Evolutionary conservation across 169 alveolate genomes (phyloP).

Genomic region (Plasmodium sp.): DNA sequence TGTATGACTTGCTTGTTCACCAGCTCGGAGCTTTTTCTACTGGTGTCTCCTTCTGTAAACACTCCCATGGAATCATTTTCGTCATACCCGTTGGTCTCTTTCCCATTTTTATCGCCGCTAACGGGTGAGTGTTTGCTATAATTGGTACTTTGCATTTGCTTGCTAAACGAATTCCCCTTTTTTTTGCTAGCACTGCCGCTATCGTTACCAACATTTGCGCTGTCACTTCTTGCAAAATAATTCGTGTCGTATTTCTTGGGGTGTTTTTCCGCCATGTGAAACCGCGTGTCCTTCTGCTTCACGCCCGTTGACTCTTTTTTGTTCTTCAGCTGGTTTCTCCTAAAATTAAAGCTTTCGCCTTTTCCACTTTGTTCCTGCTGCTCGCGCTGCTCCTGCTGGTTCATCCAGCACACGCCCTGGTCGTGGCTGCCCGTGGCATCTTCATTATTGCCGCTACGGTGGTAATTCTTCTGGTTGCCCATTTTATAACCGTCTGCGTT

Average conservation of each 20-base stretch:
- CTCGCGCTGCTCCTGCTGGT: not conserved
- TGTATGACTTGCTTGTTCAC: not conserved
- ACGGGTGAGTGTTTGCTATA: not conserved
- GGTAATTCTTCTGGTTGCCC: not conserved
- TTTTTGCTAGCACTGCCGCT: not conserved
- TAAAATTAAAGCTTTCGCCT: slow-evolving; percentile 2
- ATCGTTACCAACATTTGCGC: not conserved
- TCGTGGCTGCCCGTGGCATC: not conserved
- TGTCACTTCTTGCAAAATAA: slow-evolving; percentile 28
- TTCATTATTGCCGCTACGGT: not conserved
- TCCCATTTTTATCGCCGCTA: not conserved
- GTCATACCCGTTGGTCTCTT: not conserved
- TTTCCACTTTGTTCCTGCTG: slow-evolving; percentile 1
- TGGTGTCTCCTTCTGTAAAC: not conserved
- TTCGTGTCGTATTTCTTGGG: not conserved
- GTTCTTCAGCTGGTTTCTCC: slow-evolving; percentile 15
- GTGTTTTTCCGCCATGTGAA: not conserved
- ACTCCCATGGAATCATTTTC: not conserved
- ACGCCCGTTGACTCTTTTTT: not conserved
- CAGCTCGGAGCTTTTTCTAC: not conserved
- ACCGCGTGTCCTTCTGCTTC: not conserved
- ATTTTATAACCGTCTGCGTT: not conserved
- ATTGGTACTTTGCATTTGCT: not conserved
- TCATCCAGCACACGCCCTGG: not conserved
- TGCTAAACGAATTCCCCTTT: not conserved